These are phyloP conservation scores for Cocos nucifera DNA, from an alignment of 176 grass and related monocot genomes.

Conservation along the genomic window DNA sequence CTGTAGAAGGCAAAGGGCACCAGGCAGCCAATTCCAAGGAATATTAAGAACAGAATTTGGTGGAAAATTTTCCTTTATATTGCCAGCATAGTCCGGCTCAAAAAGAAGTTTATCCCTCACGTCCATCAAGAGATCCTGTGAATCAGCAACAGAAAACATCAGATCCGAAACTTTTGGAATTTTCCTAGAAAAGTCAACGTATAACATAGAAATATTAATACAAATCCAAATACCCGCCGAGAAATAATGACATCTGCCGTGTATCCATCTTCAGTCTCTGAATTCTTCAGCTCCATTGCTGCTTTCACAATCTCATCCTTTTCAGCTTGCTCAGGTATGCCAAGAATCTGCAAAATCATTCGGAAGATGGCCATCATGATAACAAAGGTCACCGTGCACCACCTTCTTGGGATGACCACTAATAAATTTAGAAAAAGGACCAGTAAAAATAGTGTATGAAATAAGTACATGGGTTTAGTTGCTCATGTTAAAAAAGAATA, in stretches of 20 bases:
- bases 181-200: background rate
- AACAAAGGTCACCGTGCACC: too few relatives aligned
- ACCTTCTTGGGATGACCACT: too few relatives aligned
- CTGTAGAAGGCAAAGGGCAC: conserved; percentile 62
- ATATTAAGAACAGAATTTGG: conserved; percentile 66
- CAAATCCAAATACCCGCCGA: conserved; percentile 48
- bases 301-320: conserved; percentile 98
- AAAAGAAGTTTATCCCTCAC: conserved; percentile 96
- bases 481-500: too few relatives aligned
- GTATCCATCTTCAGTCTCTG: conserved; percentile 78
- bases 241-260: conserved; percentile 38
- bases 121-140: conserved; percentile 77
- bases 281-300: conserved; percentile 66
- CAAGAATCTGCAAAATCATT: conserved; percentile 58
- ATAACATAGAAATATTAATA: conserved; percentile 9
- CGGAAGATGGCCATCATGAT: background rate
- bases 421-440: too few relatives aligned
- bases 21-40: conserved; percentile 87
- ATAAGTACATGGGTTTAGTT: too few relatives aligned
- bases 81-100: conserved; percentile 80
- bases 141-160: background rate
- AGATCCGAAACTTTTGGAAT: conserved; percentile 17
- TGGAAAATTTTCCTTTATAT: conserved; percentile 61
- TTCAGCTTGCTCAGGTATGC: conserved; percentile 76
- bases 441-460: too few relatives aligned